Conservation (phyloP, 345 rosid genomes). For the Stellera chamaejasme region DNA sequence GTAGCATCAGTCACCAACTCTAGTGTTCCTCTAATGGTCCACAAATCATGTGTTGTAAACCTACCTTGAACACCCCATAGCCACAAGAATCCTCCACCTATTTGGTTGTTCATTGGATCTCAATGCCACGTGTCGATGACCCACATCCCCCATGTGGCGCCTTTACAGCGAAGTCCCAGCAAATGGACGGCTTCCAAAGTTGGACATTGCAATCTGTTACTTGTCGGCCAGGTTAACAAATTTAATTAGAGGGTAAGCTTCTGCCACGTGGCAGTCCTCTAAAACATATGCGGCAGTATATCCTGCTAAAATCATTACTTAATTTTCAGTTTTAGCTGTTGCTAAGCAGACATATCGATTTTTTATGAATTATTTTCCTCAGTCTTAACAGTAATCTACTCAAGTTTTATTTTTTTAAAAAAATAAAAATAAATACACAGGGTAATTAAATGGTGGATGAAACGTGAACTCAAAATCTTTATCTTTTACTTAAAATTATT, state of each 20-base stretch:
- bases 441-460: too few relatives aligned
- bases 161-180: neutral
- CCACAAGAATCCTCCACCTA: slow-evolving; percentile 6
- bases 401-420: too few relatives aligned
- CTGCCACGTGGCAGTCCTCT: slow-evolving; percentile 14
- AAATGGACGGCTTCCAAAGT: slow-evolving; percentile 18
- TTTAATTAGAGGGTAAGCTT: neutral
- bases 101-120: neutral
- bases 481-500: too few relatives aligned
- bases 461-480: too few relatives aligned
- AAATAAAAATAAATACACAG: too few relatives aligned
- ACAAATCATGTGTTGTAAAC: slow-evolving; percentile 1
- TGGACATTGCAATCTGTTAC: neutral
- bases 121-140: slow-evolving; percentile 1
- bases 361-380: too few relatives aligned
- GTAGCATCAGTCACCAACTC: neutral
- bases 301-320: neutral
- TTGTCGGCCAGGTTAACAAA: slow-evolving; percentile 21
- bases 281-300: too few relatives aligned
- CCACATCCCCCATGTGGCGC: slow-evolving; percentile 20
- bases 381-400: too few relatives aligned
- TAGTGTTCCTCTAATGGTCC: neutral
- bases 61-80: slow-evolving; percentile 1
- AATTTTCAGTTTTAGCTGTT: slow-evolving; percentile 1
- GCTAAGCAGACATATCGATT: neutral